Conservation (phyloP, 2,329 filamentous ascomycete genomes). For the Magnaporthales sp. region DNA sequence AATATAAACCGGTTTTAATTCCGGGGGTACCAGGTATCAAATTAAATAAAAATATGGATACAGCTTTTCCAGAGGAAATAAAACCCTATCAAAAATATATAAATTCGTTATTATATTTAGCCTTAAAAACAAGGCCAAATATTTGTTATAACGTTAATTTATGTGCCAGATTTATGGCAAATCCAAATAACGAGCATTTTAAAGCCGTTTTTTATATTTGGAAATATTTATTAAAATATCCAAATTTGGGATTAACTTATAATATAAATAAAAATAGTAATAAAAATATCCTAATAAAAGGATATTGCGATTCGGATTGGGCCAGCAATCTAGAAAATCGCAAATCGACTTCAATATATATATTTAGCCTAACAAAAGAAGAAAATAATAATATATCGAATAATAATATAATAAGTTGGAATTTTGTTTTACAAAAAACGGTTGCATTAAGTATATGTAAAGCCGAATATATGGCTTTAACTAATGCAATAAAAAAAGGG, state of each 20-base stretch:
- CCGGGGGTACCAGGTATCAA: not conserved
- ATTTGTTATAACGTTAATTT: not conserved
- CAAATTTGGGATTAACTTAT: too few species aligned
- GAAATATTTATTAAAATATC: too few species aligned
- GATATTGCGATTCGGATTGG: not conserved
- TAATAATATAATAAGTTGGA: too few species aligned
- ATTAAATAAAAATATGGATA: not conserved
- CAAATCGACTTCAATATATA: not conserved
- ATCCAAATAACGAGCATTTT: not conserved
- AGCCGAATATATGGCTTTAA: too few species aligned
- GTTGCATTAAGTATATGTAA: too few species aligned
- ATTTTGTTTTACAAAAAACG: too few species aligned
- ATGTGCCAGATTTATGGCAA: not conserved
- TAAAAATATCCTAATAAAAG: not conserved
- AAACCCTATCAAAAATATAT: too few species aligned
- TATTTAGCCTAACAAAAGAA: not conserved
- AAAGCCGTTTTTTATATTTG: not conserved
- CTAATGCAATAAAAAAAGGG: too few species aligned
- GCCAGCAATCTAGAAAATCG: not conserved
- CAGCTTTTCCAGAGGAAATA: not conserved
- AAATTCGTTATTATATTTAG: not conserved
- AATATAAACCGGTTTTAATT: not conserved
- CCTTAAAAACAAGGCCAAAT: not conserved
- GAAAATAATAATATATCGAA: not conserved
- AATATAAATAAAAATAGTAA: too few species aligned